Evolutionary conservation across 257 asterid genomes (phyloP), one percentile per base, ranked within the genome.

Genomic region (Rubia yunnanensis): DNA sequence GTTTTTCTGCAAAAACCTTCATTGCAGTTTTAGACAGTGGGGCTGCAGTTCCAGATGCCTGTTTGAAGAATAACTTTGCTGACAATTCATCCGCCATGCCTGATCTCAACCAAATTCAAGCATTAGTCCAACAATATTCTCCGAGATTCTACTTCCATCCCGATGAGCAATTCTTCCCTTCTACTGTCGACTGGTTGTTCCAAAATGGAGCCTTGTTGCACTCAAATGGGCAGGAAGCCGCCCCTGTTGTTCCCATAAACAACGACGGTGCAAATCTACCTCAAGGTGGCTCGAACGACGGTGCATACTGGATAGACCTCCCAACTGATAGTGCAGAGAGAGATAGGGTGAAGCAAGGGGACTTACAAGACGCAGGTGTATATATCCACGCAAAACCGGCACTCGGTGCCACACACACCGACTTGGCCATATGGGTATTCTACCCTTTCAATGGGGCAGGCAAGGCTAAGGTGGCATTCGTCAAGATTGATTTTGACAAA

Each of bases 281-380:
- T n/a, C n/a, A n/a, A n/a, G n/a, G n/a, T n/a, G n/a, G n/a, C n/a
- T n/a, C n/a, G n/a, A n/a, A n/a, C n/a, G n/a, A n/a, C n/a, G n/a
- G n/a, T n/a, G n/a, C n/a, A n/a, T n/a, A n/a, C n/a, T 79, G 83
- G 83, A 38, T 79, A 26, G 80, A 75, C 72, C 73, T 79, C 13
- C 83, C 83, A 8, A 3, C 15, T 22, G 60, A 61, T 20, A 44
- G 39, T 35, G 39, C 4, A 35, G 9, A 4, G 10, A 65, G 69
- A 22, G 73, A 67, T 34, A 71, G 52, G 26, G 73, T 79, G 38
- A 79, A 69, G 71, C 72, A 69, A 61, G 83, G 83, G 3, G 32
- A 75, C 41, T 66, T 79, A 1, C 76, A 22, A 14, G 55, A 60
- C 57, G 41, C 61, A n/a, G 71, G 65, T 4, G 70, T 70, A 24